Evolutionary conservation across 129 eudicot genomes (phyloP).

Genomic region (Ambrosia artemisiifolia): DNA sequence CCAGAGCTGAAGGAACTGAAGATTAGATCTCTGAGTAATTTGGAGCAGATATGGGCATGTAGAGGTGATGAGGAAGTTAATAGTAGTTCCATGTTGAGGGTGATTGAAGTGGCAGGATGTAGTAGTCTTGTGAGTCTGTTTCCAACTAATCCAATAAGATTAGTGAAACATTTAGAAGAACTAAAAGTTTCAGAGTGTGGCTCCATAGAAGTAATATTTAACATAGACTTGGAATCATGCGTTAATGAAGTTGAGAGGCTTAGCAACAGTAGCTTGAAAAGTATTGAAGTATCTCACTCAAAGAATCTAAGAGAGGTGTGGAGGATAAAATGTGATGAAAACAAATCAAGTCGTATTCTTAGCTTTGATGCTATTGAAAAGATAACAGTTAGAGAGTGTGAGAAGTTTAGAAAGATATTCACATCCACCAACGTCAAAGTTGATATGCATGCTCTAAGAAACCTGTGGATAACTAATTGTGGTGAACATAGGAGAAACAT

Average conservation of each 20-base stretch:
- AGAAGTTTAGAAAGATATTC: not conserved
- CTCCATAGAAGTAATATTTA: conserved; percentile 15
- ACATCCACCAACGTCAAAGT: not conserved
- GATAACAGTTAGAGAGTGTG: not conserved
- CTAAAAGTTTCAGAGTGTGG: not conserved
- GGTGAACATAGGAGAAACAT: no score
- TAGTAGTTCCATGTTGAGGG: not conserved
- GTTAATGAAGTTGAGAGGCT: not conserved
- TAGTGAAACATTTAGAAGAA: not conserved
- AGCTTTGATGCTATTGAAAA: conserved; percentile 1
- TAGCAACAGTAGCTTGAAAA: not conserved
- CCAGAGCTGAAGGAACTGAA: not conserved
- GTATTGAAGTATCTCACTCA: not conserved
- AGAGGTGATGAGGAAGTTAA: not conserved
- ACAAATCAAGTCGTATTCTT: not conserved
- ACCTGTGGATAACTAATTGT: not conserved
- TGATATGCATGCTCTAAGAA: not conserved
- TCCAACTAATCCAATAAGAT: conserved; percentile 14
- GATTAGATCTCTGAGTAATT: not conserved
- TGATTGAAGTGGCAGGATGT: not conserved
- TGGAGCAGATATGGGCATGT: conserved; percentile 2
- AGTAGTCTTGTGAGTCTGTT: conserved; percentile 12
- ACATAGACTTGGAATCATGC: conserved; percentile 2
- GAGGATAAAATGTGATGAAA: conserved; percentile 7
- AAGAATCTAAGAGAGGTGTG: conserved; percentile 8